Conservation (phyloP, 1,139 yeast genomes). For the Starmera stellimalicola region DNA sequence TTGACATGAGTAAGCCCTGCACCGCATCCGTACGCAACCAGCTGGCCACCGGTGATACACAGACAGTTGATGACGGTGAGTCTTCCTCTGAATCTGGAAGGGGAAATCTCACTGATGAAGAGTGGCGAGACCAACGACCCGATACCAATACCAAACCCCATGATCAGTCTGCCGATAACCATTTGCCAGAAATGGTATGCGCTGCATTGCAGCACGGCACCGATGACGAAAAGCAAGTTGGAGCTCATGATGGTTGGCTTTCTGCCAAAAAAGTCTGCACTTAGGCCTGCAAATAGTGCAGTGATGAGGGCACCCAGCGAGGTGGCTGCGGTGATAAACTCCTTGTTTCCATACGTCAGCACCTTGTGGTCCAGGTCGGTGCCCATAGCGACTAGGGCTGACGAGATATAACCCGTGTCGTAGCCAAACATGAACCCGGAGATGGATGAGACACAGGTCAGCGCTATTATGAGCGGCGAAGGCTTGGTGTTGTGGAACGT, state of each 20-base stretch:
- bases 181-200: slow-evolving; percentile 80
- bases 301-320: slow-evolving; percentile 86
- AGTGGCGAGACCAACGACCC: slow-evolving; percentile 89
- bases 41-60: slow-evolving; percentile 74
- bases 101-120: slow-evolving; percentile 87
- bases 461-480: slow-evolving; percentile 51
- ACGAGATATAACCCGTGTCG: slow-evolving; percentile 92
- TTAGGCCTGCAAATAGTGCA: slow-evolving; percentile 64
- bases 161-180: slow-evolving; percentile 82
- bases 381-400: slow-evolving; percentile 80
- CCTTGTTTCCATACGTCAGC: slow-evolving; percentile 69
- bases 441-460: slow-evolving; percentile 76
- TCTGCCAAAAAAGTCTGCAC: slow-evolving; percentile 78
- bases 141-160: slow-evolving; percentile 95
- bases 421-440: slow-evolving; percentile 97
- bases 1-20: slow-evolving; percentile 69
- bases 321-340: slow-evolving; percentile 89
- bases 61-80: slow-evolving; percentile 44
- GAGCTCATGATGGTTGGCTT: slow-evolving; percentile 74
- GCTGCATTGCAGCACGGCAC: slow-evolving; percentile 76
- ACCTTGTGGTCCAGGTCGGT: slow-evolving; percentile 51
- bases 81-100: slow-evolving; percentile 85
- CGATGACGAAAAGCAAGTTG: slow-evolving; percentile 68
- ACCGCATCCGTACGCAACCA: slow-evolving; percentile 86
- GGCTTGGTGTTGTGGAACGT: slow-evolving; percentile 38